These are phyloP conservation scores for Lanmaoa pseudosensibilis DNA, from an alignment of 768 basidiomycete species.

Conservation along the genomic window DNA sequence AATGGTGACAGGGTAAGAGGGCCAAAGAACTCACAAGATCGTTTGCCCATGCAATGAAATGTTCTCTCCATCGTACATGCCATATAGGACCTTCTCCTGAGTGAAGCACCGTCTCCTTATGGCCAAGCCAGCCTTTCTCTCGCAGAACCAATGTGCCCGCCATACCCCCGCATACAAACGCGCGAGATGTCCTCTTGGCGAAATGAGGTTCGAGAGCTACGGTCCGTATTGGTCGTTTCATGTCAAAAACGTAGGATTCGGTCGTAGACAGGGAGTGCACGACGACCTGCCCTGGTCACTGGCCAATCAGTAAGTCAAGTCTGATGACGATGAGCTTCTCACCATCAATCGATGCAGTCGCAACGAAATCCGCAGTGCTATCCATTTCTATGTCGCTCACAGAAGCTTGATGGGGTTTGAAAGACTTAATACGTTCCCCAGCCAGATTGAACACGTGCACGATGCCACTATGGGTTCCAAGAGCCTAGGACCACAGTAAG, in stretches of 20 bases:
- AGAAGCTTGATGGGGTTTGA: slow-evolving; percentile 86
- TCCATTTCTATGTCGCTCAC: slow-evolving; percentile 86
- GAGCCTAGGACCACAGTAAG: slow-evolving; percentile 50
- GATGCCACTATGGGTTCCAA: slow-evolving; percentile 93
- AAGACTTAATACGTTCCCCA: slow-evolving; percentile 84
- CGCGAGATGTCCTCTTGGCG: slow-evolving; percentile 69
- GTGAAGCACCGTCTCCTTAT: slow-evolving; percentile 84
- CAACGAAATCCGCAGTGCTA: slow-evolving; percentile 82
- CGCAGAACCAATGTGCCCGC: slow-evolving; percentile 82
- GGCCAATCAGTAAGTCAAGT: slow-evolving; percentile 51
- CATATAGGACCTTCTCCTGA: slow-evolving; percentile 92
- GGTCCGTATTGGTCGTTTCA: slow-evolving; percentile 89
- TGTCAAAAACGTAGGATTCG: slow-evolving; percentile 84
- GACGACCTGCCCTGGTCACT: slow-evolving; percentile 77
- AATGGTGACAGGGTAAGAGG: neutral
- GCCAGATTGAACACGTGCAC: slow-evolving; percentile 80
- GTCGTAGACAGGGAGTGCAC: slow-evolving; percentile 77
- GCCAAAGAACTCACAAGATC: slow-evolving; percentile 61
- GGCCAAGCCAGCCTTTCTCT: slow-evolving; percentile 96
- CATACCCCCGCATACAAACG: slow-evolving; percentile 90
- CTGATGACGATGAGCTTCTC: slow-evolving; percentile 33
- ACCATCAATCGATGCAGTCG: slow-evolving; percentile 94
- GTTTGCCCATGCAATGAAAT: slow-evolving; percentile 94
- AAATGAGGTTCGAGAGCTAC: slow-evolving; percentile 91
- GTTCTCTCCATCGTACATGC: slow-evolving; percentile 83